Conservation (phyloP, 2,329 filamentous ascomycete species). For the Sclerotinia sclerotiorum region DNA sequence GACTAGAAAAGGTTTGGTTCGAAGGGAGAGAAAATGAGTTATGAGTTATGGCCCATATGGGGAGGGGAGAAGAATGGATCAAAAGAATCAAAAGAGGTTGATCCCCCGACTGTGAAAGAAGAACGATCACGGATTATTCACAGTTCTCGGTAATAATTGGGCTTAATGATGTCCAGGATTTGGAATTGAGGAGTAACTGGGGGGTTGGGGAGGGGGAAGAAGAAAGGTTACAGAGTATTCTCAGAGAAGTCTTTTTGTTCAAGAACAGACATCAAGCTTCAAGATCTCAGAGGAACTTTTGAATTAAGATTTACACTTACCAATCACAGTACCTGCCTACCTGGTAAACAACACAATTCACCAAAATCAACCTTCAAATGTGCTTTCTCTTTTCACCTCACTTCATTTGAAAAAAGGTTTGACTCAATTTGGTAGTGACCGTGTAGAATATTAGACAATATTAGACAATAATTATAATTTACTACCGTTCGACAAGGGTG, state of each 20-base stretch:
- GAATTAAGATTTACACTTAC: conserved; percentile 12
- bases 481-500: background rate
- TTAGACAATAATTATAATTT: no score
- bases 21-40: conserved; percentile 25
- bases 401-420: conserved; percentile 2
- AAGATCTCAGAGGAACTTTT: background rate
- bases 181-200: conserved; percentile 14
- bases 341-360: conserved; percentile 3
- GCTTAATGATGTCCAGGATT: conserved; percentile 7
- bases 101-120: conserved; percentile 2
- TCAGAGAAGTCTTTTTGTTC: background rate
- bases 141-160: background rate
- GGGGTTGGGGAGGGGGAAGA: background rate
- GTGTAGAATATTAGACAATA: background rate
- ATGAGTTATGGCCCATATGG: background rate
- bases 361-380: background rate
- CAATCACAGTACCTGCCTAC: background rate
- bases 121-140: background rate
- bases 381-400: background rate
- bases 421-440: conserved; percentile 1
- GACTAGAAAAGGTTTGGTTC: conserved; percentile 15
- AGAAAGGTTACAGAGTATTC: background rate
- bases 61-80: conserved; percentile 10
- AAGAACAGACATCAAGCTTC: no score
- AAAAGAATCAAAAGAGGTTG: conserved; percentile 8